Conservation (phyloP, 2,329 filamentous ascomycete genomes). For the Domatiomyces globalis region DNA sequence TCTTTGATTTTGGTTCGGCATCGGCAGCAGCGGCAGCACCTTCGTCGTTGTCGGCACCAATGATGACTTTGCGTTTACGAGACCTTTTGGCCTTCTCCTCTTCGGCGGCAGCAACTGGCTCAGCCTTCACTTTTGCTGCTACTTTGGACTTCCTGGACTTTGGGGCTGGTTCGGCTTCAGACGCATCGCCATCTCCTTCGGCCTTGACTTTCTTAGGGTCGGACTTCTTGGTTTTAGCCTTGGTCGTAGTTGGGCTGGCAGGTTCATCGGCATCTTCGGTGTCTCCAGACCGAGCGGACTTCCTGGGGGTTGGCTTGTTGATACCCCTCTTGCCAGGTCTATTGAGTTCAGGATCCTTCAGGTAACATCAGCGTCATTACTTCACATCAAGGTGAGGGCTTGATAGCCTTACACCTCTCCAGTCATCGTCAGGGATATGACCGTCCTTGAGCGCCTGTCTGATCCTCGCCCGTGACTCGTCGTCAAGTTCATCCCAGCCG, state of each 20-base stretch:
- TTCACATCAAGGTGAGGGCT: slow-evolving; percentile 8
- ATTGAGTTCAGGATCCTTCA: slow-evolving; percentile 61
- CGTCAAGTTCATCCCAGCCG: slow-evolving; percentile 62
- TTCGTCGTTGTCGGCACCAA: slow-evolving; percentile 1
- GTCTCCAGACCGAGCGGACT: slow-evolving; percentile 22
- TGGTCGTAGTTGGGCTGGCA: slow-evolving; percentile 11
- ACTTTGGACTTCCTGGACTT: slow-evolving; percentile 9
- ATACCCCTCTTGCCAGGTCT: slow-evolving; percentile 53
- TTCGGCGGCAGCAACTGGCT: slow-evolving; percentile 1
- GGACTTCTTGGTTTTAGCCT: slow-evolving; percentile 7
- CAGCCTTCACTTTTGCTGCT: slow-evolving; percentile 1
- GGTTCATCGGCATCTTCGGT: slow-evolving; percentile 13
- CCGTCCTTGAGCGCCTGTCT: slow-evolving; percentile 57
- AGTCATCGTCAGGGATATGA: slow-evolving; percentile 73
- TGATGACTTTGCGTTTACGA: slow-evolving; percentile 4
- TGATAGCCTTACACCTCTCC: slow-evolving; percentile 58
- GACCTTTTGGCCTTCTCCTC: neutral
- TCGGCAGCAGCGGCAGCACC: neutral
- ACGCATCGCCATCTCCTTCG: slow-evolving; percentile 15
- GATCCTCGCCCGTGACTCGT: slow-evolving; percentile 59
- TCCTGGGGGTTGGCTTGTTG: slow-evolving; percentile 30
- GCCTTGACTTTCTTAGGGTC: slow-evolving; percentile 19
- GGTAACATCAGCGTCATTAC: neutral
- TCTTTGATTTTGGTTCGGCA: slow-evolving; percentile 3
- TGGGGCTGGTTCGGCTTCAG: slow-evolving; percentile 5